Conservation (phyloP, 805 yeast species). For the Phaffomyces opuntiae region DNA sequence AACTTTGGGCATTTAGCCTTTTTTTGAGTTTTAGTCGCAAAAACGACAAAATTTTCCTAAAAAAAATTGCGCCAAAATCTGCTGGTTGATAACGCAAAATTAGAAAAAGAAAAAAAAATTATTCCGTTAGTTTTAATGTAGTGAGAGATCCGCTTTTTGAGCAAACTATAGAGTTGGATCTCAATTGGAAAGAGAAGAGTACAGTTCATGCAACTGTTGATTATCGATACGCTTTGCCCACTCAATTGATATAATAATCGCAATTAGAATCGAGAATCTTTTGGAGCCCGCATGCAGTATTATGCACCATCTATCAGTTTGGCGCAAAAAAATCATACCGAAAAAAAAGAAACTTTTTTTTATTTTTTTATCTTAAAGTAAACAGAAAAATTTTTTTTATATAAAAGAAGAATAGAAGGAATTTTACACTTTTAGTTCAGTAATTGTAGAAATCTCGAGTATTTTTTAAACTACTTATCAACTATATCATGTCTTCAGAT, state of each 20-base stretch:
- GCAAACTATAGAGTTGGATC: not conserved
- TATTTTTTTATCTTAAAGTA: not conserved
- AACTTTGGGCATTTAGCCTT: too few relatives aligned
- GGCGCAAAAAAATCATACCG: not conserved
- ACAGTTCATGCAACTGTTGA: not conserved
- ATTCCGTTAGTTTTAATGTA: not conserved
- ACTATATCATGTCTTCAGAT: slow-evolving; percentile 2
- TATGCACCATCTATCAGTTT: slow-evolving; percentile 1
- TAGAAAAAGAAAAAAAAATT: not conserved
- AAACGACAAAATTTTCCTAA: not conserved
- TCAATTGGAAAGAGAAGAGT: not conserved
- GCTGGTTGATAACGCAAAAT: not conserved
- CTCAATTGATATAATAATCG: not conserved
- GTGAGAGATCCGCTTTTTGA: not conserved
- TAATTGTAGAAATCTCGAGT: too few relatives aligned
- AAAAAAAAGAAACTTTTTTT: not conserved
- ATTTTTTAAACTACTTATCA: not conserved
- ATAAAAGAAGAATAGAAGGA: not conserved
- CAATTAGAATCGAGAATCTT: not conserved
- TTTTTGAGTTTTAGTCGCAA: not conserved
- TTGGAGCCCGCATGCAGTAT: not conserved
- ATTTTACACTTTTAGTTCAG: not conserved
- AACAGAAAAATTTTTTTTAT: not conserved
- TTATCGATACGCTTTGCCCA: not conserved
- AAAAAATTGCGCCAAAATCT: not conserved